Evolutionary conservation across 352 stramenopile genomes (phyloP).

Genomic region (Phytophthora colocasiae): DNA sequence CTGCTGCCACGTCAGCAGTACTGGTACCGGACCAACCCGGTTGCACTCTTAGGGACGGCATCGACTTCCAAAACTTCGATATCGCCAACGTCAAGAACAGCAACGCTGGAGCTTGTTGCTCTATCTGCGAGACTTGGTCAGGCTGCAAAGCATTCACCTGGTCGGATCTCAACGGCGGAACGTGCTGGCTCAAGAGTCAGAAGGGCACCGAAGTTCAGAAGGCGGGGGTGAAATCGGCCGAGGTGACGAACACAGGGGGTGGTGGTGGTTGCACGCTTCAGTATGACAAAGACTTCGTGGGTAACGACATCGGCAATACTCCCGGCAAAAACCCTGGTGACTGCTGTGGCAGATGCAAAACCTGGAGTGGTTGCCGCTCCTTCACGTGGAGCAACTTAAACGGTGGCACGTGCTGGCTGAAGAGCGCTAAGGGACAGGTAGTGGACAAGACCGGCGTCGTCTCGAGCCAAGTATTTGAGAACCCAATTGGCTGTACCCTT

Average conservation of each 20-base stretch:
- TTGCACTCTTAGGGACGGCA: constrained; percentile 23
- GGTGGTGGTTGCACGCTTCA: constrained; percentile 14
- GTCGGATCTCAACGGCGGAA: constrained; percentile 27
- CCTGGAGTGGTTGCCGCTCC: constrained; percentile 39
- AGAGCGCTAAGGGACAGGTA: constrained; percentile 31
- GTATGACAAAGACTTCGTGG: constrained; percentile 36
- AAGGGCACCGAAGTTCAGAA: constrained; percentile 18
- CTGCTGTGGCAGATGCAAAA: constrained; percentile 48
- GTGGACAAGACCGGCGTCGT: constrained; percentile 25
- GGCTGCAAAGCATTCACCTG: constrained; percentile 38
- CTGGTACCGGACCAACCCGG: constrained; percentile 7
- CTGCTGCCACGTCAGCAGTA: constrained; percentile 23
- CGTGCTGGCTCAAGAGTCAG: constrained; percentile 37
- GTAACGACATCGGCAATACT: constrained; percentile 43
- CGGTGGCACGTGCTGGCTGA: constrained; percentile 52
- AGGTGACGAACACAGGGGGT: constrained; percentile 21
- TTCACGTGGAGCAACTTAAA: constrained; percentile 49
- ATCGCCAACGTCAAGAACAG: constrained; percentile 35
- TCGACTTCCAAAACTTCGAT: constrained; percentile 41
- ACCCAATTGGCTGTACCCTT: constrained; percentile 25
- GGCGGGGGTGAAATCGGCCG: constrained; percentile 26
- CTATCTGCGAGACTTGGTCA: constrained; percentile 30
- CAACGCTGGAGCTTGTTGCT: constrained; percentile 35
- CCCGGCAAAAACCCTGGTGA: constrained; percentile 4
- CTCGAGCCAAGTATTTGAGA: constrained; percentile 31